These are phyloP conservation scores for Linnemannia hyalina DNA, from an alignment of 192 early-diverging fungal species.

Conservation along the genomic window DNA sequence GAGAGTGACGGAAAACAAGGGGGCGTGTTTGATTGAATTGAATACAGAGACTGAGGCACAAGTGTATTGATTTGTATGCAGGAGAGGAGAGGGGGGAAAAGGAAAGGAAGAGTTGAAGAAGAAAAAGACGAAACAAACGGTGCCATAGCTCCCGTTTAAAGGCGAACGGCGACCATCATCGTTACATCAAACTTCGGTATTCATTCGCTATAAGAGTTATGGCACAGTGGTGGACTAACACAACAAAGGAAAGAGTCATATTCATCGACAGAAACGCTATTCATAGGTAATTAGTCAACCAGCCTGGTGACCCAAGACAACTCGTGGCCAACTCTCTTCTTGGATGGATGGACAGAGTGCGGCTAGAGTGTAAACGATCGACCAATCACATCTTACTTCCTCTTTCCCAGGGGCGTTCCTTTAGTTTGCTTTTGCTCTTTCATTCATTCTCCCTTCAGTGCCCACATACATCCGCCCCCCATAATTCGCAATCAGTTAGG, in stretches of 20 bases:
- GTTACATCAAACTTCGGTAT: too few relatives aligned
- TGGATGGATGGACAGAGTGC: not conserved
- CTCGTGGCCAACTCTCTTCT: not conserved
- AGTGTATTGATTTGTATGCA: not conserved
- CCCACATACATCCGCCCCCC: not conserved
- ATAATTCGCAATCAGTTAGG: not conserved
- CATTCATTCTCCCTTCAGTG: not conserved
- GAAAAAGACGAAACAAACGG: not conserved
- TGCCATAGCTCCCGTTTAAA: not conserved
- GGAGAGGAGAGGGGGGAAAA: not conserved
- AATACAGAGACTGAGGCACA: not conserved
- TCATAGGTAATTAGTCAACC: not conserved
- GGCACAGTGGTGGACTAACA: too few relatives aligned
- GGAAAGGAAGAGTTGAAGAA: not conserved
- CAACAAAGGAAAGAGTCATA: too few relatives aligned
- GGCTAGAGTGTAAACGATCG: not conserved
- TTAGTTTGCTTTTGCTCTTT: not conserved
- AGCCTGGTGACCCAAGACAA: conserved; percentile 3
- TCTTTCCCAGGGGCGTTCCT: not conserved
- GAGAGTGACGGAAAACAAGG: not conserved
- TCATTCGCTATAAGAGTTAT: not conserved
- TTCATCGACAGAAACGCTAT: too few relatives aligned
- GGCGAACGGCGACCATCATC: not conserved
- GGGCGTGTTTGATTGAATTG: not conserved
- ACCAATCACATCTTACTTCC: not conserved